Percentiles rank a stretch among this genome's conserved stretches.
phyloP scores from a whole-genome alignment of 2,329 filamentous ascomycete genomes.

The Nannizziopsis arthrosporioides region DNA sequence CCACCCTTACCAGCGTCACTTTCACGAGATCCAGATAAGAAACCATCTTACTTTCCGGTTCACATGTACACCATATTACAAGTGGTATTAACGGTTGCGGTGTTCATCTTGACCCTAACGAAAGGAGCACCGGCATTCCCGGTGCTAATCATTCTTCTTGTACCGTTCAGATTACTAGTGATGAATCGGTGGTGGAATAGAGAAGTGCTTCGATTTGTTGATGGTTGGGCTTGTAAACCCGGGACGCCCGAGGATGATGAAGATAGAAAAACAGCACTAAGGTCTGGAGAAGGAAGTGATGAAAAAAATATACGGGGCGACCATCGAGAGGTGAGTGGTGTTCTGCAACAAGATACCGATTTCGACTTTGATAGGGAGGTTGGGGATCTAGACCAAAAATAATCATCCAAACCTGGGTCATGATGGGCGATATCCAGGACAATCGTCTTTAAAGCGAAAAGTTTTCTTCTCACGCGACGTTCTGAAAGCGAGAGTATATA shows the following conservation, averaged over 20 bases:
- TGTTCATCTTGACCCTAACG: constrained; percentile 54
- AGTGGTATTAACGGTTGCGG: constrained; percentile 45
- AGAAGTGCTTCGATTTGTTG: constrained; percentile 45
- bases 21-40: background rate
- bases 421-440: too few relatives aligned
- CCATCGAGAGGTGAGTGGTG: background rate
- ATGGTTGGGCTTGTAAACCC: constrained; percentile 41
- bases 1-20: constrained; percentile 33
- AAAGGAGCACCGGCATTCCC: constrained; percentile 53
- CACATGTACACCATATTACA: constrained; percentile 50
- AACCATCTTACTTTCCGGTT: constrained; percentile 41
- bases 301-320: background rate
- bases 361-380: too few relatives aligned
- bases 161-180: constrained; percentile 48
- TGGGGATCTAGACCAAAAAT: too few relatives aligned
- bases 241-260: constrained; percentile 44
- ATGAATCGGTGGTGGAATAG: constrained; percentile 51
- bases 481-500: too few relatives aligned
- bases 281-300: background rate
- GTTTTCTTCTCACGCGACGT: too few relatives aligned
- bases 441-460: too few relatives aligned
- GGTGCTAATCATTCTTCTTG: constrained; percentile 51
- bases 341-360: background rate
- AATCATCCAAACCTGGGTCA: too few relatives aligned
- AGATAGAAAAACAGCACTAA: constrained; percentile 16